Base-by-base conservation (phyloP, 1,284 basidiomycete species). In the Ganoderma lingzhi region DNA sequence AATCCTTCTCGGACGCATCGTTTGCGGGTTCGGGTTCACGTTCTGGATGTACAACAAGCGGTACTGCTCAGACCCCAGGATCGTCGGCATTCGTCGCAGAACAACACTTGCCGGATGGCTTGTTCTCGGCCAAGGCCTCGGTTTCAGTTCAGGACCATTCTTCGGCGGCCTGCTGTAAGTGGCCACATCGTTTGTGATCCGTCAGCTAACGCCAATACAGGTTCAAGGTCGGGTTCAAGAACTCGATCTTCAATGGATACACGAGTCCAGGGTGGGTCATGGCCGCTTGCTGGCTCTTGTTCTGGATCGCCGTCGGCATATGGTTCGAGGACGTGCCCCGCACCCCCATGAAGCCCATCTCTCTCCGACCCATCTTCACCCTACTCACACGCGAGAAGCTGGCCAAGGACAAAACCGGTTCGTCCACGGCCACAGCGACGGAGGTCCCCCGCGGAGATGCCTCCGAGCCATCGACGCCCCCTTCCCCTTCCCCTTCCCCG, bases 181-280 rank as follows among this genome's bases (percentile, higher is more conserved):
- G 23, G 3, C 9, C 23, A 5, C 58, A 1, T 48, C 6, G 28
- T 4, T 37, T 48, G 45, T 10, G 28, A 19, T 35, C 39, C 19
- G 6, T 6, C 8, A 19, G 23, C 39, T 48, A n/a, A 61, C 44
- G 23, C 41, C 4, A 35, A 30, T 10, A 30, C 66, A 80, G 79
- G 6, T 80, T 75, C 70, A 78, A 77, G 45, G 64, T 80, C 44
- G 79, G 79, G 0, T 80, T 80, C 70, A 67, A 69, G 2, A 79
- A 78, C 68, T 37, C 71, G 0, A 65, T 91, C 8, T 88, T 87
- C 79, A 88, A 88, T 73, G 90, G 91, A 3, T 90, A 84, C 73
- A 91, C 89, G 0, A 87, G 88, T 70, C 89, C 90, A 1, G 90
- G 86, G 1, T 93, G 91, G 90, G 66, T 91, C 53, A 88, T 92